A percentile compares a stretch with the other conserved stretches of the same genome.
Evolutionary conservation across 352 stramenopile genomes (phyloP).

Genomic region (Globisporangium polare): DNA sequence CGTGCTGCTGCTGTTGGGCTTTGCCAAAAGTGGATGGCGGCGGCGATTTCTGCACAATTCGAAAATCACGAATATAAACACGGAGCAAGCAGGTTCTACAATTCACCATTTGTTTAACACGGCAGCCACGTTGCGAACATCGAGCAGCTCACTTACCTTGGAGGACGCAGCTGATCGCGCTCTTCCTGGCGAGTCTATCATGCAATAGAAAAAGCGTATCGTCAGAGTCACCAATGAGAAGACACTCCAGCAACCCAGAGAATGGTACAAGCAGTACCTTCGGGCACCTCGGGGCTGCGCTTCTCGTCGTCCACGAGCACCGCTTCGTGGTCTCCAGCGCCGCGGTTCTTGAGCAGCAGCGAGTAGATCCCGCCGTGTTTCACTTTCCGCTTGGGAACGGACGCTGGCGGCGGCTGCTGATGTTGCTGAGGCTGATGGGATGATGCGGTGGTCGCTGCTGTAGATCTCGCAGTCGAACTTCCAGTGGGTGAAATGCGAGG

Average conservation of each 20-base stretch:
- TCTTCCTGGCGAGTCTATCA: not conserved
- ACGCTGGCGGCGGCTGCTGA: not conserved
- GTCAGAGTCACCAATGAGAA: not conserved
- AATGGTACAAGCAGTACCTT: no score
- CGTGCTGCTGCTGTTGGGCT: conserved; percentile 35
- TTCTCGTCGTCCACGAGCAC: conserved; percentile 42
- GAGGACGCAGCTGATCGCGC: not conserved
- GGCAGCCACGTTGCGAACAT: not conserved
- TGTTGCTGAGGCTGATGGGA: not conserved
- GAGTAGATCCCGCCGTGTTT: conserved; percentile 81
- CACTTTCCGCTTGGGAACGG: conserved; percentile 43
- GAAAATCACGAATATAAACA: not conserved
- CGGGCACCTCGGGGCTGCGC: conserved; percentile 19
- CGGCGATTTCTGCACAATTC: conserved; percentile 12
- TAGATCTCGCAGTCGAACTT: not conserved
- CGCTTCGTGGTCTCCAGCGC: conserved; percentile 35
- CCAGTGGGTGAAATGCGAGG: conserved; percentile 5
- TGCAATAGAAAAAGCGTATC: not conserved
- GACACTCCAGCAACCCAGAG: no score
- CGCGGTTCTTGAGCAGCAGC: conserved; percentile 61
- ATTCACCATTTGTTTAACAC: not conserved
- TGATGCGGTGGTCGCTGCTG: not conserved
- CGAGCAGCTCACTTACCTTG: not conserved
- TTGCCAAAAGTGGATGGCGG: conserved; percentile 35
- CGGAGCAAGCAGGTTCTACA: not conserved